These are phyloP conservation scores for Alnus glutinosa DNA, from an alignment of 306 rosid species.

Conservation along the genomic window DNA sequence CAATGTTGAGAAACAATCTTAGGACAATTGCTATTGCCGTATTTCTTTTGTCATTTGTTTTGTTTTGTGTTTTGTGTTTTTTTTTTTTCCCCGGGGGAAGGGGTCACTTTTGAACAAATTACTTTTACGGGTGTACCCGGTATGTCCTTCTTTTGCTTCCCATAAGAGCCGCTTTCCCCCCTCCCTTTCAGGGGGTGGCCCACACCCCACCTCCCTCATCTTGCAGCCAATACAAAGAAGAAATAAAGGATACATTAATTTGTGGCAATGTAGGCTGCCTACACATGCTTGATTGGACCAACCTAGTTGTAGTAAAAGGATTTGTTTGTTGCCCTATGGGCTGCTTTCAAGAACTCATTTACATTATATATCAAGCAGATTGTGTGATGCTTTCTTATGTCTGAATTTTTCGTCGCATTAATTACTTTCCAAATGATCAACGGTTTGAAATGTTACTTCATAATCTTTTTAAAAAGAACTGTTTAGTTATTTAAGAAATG, in stretches of 20 bases:
- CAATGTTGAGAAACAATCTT: neutral
- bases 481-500: neutral
- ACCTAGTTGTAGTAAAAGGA: neutral
- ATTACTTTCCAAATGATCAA: neutral
- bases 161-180: neutral
- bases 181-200: too few species aligned
- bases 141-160: neutral
- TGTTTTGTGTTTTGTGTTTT: too few species aligned
- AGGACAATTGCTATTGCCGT: neutral
- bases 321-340: neutral
- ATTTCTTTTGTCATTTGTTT: neutral
- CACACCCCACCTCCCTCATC: too few species aligned
- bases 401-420: neutral
- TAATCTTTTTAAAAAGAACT: too few species aligned
- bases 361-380: neutral
- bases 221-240: neutral
- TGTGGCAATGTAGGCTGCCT: neutral
- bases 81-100: neutral
- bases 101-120: too few species aligned
- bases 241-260: neutral
- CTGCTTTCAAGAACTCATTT: too few species aligned
- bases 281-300: neutral
- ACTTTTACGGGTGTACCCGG: too few species aligned
- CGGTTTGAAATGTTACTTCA: neutral
- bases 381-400: neutral